A percentile compares a stretch with the other conserved stretches of the same genome.
phyloP scores from a whole-genome alignment of 31 red algal species.

The Asparagopsis taxiformis region DNA sequence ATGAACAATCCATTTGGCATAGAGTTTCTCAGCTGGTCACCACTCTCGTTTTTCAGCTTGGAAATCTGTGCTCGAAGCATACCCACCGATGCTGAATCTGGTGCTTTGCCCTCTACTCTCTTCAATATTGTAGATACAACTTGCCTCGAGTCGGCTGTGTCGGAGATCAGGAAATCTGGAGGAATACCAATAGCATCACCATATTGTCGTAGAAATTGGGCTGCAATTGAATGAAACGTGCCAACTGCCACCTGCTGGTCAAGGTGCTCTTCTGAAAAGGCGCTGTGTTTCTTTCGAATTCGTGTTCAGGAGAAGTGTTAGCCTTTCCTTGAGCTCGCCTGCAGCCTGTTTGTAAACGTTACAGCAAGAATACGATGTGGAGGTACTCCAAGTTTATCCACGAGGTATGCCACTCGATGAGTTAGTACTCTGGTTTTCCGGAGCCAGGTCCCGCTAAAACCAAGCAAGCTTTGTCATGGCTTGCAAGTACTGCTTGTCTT shows the following conservation, averaged over 20 bases:
- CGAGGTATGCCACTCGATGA: slow-evolving; percentile 75
- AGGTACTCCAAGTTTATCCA: slow-evolving; percentile 22
- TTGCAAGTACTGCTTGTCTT: slow-evolving; percentile 63
- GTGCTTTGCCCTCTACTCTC: background rate
- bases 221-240: slow-evolving; percentile 81
- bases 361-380: slow-evolving; percentile 74
- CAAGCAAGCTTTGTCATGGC: slow-evolving; percentile 46
- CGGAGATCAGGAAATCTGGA: slow-evolving; percentile 52
- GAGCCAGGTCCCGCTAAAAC: slow-evolving; percentile 88
- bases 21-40: slow-evolving; percentile 18
- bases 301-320: slow-evolving; percentile 19
- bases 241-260: slow-evolving; percentile 58
- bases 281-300: background rate
- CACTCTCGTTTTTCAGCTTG: slow-evolving; percentile 69
- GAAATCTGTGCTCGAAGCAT: slow-evolving; percentile 26
- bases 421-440: slow-evolving; percentile 93
- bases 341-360: slow-evolving; percentile 95
- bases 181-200: slow-evolving; percentile 52
- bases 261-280: background rate
- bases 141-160: slow-evolving; percentile 45
- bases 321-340: slow-evolving; percentile 73
- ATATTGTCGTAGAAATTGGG: slow-evolving; percentile 55
- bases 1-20: slow-evolving; percentile 11
- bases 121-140: slow-evolving; percentile 48
- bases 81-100: slow-evolving; percentile 4